Conservation (phyloP, 2,329 filamentous ascomycete genomes). For the Cladophialophora chaetospira region DNA sequence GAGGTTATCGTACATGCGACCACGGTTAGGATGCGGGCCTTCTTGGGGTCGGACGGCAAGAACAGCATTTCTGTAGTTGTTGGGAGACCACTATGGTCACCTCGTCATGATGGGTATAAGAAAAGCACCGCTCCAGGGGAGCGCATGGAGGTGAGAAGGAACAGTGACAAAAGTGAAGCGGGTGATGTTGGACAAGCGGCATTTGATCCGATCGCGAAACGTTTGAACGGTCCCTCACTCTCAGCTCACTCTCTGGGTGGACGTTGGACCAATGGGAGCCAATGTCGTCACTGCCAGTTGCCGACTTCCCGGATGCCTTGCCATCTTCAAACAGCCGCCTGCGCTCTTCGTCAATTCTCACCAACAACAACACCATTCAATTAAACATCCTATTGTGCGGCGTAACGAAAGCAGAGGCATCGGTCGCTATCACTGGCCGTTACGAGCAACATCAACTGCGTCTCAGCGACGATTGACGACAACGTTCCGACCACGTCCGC, state of each 20-base stretch:
- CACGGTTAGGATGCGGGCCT: slow-evolving; percentile 75
- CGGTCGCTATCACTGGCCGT: not conserved
- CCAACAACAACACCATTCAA: slow-evolving; percentile 7
- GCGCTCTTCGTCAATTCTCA: not conserved
- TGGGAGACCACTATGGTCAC: slow-evolving; percentile 5
- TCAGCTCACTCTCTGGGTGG: not conserved
- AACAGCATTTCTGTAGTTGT: slow-evolving; percentile 12
- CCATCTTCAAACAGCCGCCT: not conserved
- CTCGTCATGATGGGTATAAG: slow-evolving; percentile 6
- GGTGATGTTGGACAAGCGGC: slow-evolving; percentile 2
- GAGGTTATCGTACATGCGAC: slow-evolving; percentile 81
- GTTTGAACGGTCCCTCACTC: not conserved
- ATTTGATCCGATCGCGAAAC: not conserved
- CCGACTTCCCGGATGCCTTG: not conserved
- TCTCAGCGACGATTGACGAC: not conserved
- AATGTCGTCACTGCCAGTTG: slow-evolving; percentile 1
- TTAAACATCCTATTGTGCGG: not conserved
- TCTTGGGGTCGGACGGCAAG: slow-evolving; percentile 32
- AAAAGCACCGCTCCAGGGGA: not conserved
- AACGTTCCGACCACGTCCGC: no score
- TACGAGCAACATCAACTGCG: not conserved
- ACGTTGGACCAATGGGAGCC: not conserved
- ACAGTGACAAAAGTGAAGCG: slow-evolving; percentile 5
- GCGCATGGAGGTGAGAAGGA: not conserved
- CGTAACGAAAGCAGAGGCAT: not conserved